phyloP scores from a whole-genome alignment of 768 basidiomycete species.

The Phaeotremella skinneri region DNA sequence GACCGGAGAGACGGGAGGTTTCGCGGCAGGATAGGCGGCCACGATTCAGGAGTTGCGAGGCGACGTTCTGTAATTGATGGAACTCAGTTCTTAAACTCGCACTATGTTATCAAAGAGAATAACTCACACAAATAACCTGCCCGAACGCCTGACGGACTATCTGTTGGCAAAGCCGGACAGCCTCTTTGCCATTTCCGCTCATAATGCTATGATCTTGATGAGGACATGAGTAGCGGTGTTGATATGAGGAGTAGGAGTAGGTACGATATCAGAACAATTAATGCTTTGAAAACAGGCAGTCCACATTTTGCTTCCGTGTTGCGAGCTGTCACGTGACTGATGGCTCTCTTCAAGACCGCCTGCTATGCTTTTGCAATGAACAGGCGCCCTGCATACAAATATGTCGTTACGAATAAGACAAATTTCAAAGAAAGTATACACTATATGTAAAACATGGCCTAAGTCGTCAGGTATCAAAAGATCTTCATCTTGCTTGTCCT shows the following conservation, averaged over 20 bases:
- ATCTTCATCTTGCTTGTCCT: constrained; percentile 43
- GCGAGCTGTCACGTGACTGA: too few relatives aligned
- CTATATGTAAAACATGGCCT: background rate
- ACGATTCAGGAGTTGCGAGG: constrained; percentile 68
- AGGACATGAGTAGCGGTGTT: background rate
- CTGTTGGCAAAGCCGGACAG: constrained; percentile 47
- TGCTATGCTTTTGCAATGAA: too few relatives aligned
- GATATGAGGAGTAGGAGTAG: too few relatives aligned
- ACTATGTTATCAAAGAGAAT: background rate
- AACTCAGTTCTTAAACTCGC: background rate
- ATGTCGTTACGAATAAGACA: too few relatives aligned
- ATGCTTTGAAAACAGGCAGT: too few relatives aligned
- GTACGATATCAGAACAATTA: too few relatives aligned
- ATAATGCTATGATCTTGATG: constrained; percentile 9
- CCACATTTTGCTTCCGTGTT: too few relatives aligned
- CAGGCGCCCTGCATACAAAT: too few relatives aligned
- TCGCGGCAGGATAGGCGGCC: constrained; percentile 75
- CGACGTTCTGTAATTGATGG: constrained; percentile 63
- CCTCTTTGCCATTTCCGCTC: constrained; percentile 46
- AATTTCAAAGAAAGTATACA: too few relatives aligned
- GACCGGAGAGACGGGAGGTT: constrained; percentile 65
- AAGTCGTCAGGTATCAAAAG: constrained; percentile 2
- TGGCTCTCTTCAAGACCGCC: too few relatives aligned
- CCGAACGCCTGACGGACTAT: constrained; percentile 49
- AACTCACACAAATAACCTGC: constrained; percentile 44